A percentile compares a stretch with the other conserved stretches of the same genome.
phyloP scores from a whole-genome alignment of 2,329 filamentous ascomycete species.

The Pestalotiopsis sp. region DNA sequence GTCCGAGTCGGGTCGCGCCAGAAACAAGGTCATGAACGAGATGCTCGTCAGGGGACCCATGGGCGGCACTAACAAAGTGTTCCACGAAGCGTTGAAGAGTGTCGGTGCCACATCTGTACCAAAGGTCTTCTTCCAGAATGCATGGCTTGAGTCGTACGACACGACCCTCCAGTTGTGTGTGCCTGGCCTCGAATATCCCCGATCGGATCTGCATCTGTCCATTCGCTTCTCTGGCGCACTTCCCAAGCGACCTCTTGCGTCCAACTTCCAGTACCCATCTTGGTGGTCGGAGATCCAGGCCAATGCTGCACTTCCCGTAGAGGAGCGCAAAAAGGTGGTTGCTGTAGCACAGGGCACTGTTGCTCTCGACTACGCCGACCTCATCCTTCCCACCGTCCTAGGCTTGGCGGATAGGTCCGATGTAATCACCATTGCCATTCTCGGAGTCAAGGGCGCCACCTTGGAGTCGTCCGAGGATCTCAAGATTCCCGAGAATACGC shows the following conservation, averaged over 20 bases:
- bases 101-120: slow-evolving; percentile 21
- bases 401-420: slow-evolving; percentile 44
- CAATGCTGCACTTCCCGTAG: slow-evolving; percentile 24
- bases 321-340: slow-evolving; percentile 39
- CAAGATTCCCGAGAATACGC: slow-evolving; percentile 25
- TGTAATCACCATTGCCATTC: slow-evolving; percentile 37
- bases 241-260: slow-evolving; percentile 32
- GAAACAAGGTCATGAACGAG: slow-evolving; percentile 24
- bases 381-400: slow-evolving; percentile 47
- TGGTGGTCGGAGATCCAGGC: slow-evolving; percentile 49
- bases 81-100: background rate
- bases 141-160: slow-evolving; percentile 27
- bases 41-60: slow-evolving; percentile 17
- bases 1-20: slow-evolving; percentile 28
- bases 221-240: slow-evolving; percentile 47
- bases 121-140: slow-evolving; percentile 7
- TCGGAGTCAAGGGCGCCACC: slow-evolving; percentile 29
- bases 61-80: slow-evolving; percentile 12
- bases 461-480: slow-evolving; percentile 24
- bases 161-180: slow-evolving; percentile 39
- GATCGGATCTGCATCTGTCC: slow-evolving; percentile 37
- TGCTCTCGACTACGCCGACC: slow-evolving; percentile 38
- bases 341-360: slow-evolving; percentile 52
- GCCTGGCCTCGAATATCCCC: slow-evolving; percentile 41
- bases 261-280: slow-evolving; percentile 35